Base-by-base conservation (phyloP, 352 stramenopile genomes). In the Globisporangium cederbergense region DNA sequence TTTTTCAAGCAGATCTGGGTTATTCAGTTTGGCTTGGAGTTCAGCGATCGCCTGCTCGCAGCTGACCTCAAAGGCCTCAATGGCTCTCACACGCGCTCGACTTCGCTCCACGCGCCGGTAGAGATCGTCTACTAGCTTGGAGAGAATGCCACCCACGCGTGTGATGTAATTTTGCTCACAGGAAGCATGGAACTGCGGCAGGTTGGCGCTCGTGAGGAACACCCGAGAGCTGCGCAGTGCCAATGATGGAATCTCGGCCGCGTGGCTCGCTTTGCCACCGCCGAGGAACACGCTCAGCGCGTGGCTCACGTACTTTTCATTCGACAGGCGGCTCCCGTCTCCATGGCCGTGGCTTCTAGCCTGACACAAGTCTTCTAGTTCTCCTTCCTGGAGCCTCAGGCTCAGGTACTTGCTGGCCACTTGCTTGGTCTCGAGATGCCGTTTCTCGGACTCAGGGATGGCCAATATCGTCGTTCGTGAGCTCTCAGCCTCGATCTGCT, bases 161-260 rank as follows among this genome's bases (percentile, higher is more conserved):
- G 83, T 57, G 9, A 92, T 64, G 59, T 87, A 91, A 36, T 65
- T 47, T 10, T 73, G 74, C 38, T 94, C 83, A 25, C 78, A 89
- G 0, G 34, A 59, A 6, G 78, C 61, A 40, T 84, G 66, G 49
- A 85, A 77, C 51, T 79, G 76, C 7, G 78, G 68, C 4, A 77
- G 53, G 2, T 55, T 62, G 3, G 79, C 72, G 16, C 78, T 58
- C 2, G 77, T 75, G 22, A 91, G 43, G 49, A 79, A 89, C 1
- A 83, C 42, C 20, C 65, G 71, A 0, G 77, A 74, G 11, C 51
- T 18, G 9, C 59, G 49, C 43, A 30, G 60, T 18, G 42, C 56
- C n/a, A 89, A 67, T 1, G 75, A 55, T 2, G 66, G 30, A 0
- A 91, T 20, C 1, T 63, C 57, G 0, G 70, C 71, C n/a, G 73